These are phyloP conservation scores for Trichosporon sp. DNA, from an alignment of 1,284 basidiomycete genomes.

Conservation along the genomic window DNA sequence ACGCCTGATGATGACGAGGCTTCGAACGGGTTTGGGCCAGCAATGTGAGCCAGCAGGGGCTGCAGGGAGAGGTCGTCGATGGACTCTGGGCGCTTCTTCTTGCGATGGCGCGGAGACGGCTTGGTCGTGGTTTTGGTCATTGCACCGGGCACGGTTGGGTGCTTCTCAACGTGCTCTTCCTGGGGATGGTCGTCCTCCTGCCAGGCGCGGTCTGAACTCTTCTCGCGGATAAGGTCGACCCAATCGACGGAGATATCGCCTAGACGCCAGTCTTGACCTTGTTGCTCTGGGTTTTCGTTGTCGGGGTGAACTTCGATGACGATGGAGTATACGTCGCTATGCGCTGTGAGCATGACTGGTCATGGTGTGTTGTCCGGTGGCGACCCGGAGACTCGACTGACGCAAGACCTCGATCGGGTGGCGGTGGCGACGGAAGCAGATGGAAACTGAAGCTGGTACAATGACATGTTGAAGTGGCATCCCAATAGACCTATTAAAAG, in stretches of 20 bases:
- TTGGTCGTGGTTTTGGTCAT: slow-evolving; percentile 20
- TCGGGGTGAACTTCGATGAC: slow-evolving; percentile 43
- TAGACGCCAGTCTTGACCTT: slow-evolving; percentile 43
- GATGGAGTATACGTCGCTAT: slow-evolving; percentile 41
- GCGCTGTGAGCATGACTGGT: slow-evolving; percentile 18
- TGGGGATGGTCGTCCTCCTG: not conserved
- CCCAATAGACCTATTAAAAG: slow-evolving; percentile 16
- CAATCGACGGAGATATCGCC: slow-evolving; percentile 55
- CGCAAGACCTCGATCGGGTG: not conserved
- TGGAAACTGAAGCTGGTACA: not conserved
- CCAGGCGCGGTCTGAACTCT: slow-evolving; percentile 37
- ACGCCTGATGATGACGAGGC: slow-evolving; percentile 45
- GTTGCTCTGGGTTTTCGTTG: slow-evolving; percentile 18
- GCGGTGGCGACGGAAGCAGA: slow-evolving; percentile 25
- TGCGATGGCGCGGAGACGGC: slow-evolving; percentile 21
- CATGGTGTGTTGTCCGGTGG: slow-evolving; percentile 21
- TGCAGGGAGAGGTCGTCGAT: slow-evolving; percentile 48
- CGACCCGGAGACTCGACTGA: not conserved
- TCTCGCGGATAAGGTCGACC: slow-evolving; percentile 54
- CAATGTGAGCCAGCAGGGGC: slow-evolving; percentile 52
- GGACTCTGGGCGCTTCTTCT: slow-evolving; percentile 23
- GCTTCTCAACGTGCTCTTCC: too few relatives aligned
- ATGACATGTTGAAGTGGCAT: slow-evolving; percentile 17
- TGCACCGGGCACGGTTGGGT: slow-evolving; percentile 24
- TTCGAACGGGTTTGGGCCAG: slow-evolving; percentile 48